Conservation (phyloP, 257 asterid species). For the Euphrasia confusa region DNA sequence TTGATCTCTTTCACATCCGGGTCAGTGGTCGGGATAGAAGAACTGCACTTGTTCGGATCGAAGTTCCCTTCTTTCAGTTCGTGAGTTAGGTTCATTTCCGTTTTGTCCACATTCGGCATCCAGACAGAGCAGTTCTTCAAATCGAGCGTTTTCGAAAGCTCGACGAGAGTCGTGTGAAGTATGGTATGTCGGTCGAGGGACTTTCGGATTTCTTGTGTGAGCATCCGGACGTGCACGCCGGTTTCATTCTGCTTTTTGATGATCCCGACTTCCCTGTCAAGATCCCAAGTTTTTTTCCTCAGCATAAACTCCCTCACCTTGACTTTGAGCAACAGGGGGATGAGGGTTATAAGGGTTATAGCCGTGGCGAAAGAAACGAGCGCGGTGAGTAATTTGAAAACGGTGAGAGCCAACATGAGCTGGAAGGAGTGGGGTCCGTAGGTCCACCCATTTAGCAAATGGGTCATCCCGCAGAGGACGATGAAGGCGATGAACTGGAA, state of each 20-base stretch:
- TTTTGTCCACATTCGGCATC: constrained; percentile 73
- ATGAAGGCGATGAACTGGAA: constrained; percentile 79
- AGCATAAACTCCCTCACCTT: constrained; percentile 84
- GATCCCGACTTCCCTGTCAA: constrained; percentile 69
- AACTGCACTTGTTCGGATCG: constrained; percentile 20
- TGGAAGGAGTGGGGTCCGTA: constrained; percentile 80
- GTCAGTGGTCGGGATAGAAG: constrained; percentile 44
- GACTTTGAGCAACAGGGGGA: constrained; percentile 69
- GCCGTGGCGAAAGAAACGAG: constrained; percentile 83
- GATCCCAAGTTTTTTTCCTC: constrained; percentile 76
- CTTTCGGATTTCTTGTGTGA: constrained; percentile 82
- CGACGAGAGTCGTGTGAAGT: constrained; percentile 72
- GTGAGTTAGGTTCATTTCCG: constrained; percentile 67
- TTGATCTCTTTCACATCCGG: constrained; percentile 62
- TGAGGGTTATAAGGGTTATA: constrained; percentile 61
- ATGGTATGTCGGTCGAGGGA: constrained; percentile 88
- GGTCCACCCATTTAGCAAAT: constrained; percentile 83
- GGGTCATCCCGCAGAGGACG: constrained; percentile 95
- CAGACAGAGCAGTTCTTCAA: constrained; percentile 82
- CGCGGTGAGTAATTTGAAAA: constrained; percentile 80
- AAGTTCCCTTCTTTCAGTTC: constrained; percentile 44
- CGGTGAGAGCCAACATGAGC: constrained; percentile 69
- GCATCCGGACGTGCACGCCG: constrained; percentile 85
- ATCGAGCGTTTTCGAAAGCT: constrained; percentile 71
- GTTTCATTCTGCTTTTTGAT: constrained; percentile 71